A percentile compares a stretch with the other conserved stretches of the same genome.
Conservation (phyloP, 345 rosid genomes). For the Camelina laxa region DNA sequence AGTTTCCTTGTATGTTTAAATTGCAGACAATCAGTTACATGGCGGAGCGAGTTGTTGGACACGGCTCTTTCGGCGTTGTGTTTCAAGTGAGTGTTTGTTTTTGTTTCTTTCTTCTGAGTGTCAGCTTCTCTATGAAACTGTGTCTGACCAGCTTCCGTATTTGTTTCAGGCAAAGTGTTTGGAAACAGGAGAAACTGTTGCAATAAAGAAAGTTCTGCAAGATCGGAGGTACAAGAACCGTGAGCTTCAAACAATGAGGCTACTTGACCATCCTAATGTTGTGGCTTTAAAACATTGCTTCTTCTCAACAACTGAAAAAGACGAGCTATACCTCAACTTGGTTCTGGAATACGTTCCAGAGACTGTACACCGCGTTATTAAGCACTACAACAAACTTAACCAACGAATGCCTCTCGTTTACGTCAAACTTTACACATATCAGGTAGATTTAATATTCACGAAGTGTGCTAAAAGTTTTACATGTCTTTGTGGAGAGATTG, state of each 20-base stretch:
- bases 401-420: conserved; percentile 92
- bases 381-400: conserved; percentile 86
- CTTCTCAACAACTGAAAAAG: conserved; percentile 94
- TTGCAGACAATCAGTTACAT: conserved; percentile 95
- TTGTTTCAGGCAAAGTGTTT: conserved; percentile 81
- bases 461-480: background rate
- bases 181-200: conserved; percentile 96
- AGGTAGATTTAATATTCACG: conserved; percentile 47
- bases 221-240: conserved; percentile 97
- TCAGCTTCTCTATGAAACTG: conserved; percentile 2
- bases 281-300: conserved; percentile 93
- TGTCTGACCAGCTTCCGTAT: conserved; percentile 7
- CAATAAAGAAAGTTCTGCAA: conserved; percentile 96
- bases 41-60: conserved; percentile 99
- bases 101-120: background rate
- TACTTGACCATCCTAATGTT: conserved; percentile 93
- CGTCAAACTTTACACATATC: conserved; percentile 90
- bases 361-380: conserved; percentile 86
- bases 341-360: conserved; percentile 98
- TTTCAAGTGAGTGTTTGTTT: conserved; percentile 66
- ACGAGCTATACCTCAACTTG: conserved; percentile 92
- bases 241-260: conserved; percentile 96
- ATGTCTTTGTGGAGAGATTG: background rate
- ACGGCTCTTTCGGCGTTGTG: conserved; percentile 98
- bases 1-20: conserved; percentile 15